Evolutionary conservation across 73 alveolate genomes (phyloP).

Genomic region (Tetrahymena elliotti): DNA sequence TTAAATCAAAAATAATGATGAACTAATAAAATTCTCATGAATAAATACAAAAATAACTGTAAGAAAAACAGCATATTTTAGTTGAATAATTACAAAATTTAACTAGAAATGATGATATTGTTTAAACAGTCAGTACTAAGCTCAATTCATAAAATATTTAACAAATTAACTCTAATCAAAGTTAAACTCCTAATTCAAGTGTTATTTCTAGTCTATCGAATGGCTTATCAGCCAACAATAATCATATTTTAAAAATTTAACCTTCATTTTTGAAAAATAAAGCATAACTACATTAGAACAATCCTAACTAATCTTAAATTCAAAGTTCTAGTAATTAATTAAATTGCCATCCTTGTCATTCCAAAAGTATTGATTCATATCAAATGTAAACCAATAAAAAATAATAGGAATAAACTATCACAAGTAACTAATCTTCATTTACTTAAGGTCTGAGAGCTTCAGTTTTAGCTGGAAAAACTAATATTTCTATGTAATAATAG

Average conservation of each 20-base stretch:
- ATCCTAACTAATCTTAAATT: not conserved
- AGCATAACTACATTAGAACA: not conserved
- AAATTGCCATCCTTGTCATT: not conserved
- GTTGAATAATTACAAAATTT: not conserved
- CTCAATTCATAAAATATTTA: not conserved
- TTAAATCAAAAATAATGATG: not conserved
- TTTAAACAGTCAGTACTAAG: not conserved
- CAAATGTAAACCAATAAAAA: not conserved
- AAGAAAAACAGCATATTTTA: not conserved
- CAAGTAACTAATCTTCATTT: not conserved
- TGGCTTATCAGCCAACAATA: not conserved
- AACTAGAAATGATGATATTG: not conserved
- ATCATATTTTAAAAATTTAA: not conserved
- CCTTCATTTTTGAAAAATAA: not conserved
- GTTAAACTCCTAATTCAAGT: not conserved
- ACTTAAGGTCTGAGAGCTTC: not conserved
- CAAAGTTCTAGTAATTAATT: not conserved
- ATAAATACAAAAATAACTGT: not conserved
- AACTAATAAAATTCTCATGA: not conserved
- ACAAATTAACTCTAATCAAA: not conserved
- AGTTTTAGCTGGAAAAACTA: not conserved
- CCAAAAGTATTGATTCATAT: not conserved
- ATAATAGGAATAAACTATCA: not conserved
- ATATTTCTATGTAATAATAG: not conserved
- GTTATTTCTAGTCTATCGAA: not conserved